phyloP scores from a whole-genome alignment of 441 rosid species.

The Adansonia madagascariensis region DNA sequence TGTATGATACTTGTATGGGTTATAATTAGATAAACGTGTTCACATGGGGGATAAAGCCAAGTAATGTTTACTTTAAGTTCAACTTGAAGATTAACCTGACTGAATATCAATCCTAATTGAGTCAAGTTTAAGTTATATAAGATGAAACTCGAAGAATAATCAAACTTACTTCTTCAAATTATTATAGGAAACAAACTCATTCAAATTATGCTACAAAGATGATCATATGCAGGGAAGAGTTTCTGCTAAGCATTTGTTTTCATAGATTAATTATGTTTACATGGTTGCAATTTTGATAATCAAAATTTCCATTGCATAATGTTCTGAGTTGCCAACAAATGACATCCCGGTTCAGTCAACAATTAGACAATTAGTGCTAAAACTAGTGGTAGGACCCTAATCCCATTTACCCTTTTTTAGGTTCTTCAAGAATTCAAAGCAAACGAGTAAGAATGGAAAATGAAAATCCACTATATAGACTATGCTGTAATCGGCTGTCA shows the following conservation, averaged over 20 bases:
- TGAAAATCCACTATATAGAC: background rate
- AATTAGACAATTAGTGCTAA: background rate
- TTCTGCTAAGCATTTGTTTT: background rate
- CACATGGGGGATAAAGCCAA: too few species aligned
- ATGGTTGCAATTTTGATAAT: background rate
- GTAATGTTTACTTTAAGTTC: too few species aligned
- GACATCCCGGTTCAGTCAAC: background rate
- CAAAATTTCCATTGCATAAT: background rate
- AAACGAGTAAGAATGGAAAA: conserved; percentile 16
- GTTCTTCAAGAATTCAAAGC: background rate
- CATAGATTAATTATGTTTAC: background rate
- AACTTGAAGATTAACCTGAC: too few species aligned
- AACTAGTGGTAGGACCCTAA: conserved; percentile 16
- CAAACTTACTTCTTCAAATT: background rate
- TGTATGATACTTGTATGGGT: too few species aligned
- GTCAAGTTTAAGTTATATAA: background rate
- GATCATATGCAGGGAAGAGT: background rate
- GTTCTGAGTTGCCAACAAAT: background rate
- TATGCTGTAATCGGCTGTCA: conserved; percentile 9
- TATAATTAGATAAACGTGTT: too few species aligned
- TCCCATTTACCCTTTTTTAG: background rate
- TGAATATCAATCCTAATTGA: too few species aligned
- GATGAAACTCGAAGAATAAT: background rate
- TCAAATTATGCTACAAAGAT: too few species aligned
- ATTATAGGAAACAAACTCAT: background rate